These are phyloP conservation scores for Claviceps cyperi DNA, from an alignment of 2,329 filamentous ascomycete genomes.

Conservation along the genomic window DNA sequence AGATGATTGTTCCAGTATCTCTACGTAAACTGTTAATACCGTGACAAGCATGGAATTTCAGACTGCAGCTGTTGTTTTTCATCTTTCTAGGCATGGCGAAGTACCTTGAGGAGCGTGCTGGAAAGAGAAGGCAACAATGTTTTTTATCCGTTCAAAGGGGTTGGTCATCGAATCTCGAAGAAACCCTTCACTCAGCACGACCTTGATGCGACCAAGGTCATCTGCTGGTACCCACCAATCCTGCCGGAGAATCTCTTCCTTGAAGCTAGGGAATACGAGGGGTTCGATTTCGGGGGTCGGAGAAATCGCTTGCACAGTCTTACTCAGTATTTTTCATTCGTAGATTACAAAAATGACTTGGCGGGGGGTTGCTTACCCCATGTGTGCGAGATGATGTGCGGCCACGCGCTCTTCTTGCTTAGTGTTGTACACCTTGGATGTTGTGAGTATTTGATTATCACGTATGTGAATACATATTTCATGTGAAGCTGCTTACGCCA, in stretches of 20 bases:
- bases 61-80: background rate
- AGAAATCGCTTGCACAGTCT: constrained; percentile 27
- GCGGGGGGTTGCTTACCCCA: constrained; percentile 20
- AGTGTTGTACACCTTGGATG: constrained; percentile 38
- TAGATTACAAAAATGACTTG: background rate
- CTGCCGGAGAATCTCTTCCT: constrained; percentile 52
- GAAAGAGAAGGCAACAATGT: constrained; percentile 67
- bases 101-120: constrained; percentile 68
- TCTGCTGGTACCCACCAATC: constrained; percentile 59
- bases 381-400: constrained; percentile 31
- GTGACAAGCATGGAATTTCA: background rate
- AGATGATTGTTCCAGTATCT: constrained; percentile 54
- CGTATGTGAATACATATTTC: background rate
- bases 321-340: constrained; percentile 9
- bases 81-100: constrained; percentile 10
- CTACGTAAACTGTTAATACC: constrained; percentile 19
- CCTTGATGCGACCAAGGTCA: constrained; percentile 57
- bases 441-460: background rate
- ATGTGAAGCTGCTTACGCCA: constrained; percentile 31
- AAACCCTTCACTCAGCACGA: constrained; percentile 63
- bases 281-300: constrained; percentile 42
- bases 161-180: constrained; percentile 33
- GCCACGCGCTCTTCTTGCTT: constrained; percentile 34
- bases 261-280: constrained; percentile 62
- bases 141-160: constrained; percentile 53